These are phyloP conservation scores for Xerocomus brunneocitrinus DNA, from an alignment of 768 basidiomycete genomes.

Conservation along the genomic window DNA sequence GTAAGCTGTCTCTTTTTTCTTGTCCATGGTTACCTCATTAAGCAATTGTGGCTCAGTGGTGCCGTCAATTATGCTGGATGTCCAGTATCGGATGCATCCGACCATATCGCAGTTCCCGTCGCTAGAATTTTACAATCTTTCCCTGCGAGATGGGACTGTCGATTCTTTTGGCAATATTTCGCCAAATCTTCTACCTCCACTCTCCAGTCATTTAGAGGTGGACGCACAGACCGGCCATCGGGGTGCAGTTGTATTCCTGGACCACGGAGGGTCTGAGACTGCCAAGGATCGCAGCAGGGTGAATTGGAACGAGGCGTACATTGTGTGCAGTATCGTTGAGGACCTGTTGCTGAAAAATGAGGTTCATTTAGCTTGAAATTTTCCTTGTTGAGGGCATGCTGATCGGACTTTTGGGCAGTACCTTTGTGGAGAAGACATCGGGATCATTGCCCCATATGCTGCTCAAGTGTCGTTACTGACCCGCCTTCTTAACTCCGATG, in stretches of 20 bases:
- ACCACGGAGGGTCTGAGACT: constrained; percentile 70
- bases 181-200: constrained; percentile 56
- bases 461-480: constrained; percentile 78
- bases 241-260: constrained; percentile 73
- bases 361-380: constrained; percentile 38
- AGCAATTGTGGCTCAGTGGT: constrained; percentile 44
- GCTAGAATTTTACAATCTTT: constrained; percentile 71
- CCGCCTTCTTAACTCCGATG: constrained; percentile 58
- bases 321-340: constrained; percentile 76
- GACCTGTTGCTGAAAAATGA: constrained; percentile 75
- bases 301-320: constrained; percentile 73
- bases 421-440: constrained; percentile 72
- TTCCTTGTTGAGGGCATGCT: background rate
- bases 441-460: constrained; percentile 88
- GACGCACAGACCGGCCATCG: constrained; percentile 37
- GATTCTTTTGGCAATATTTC: constrained; percentile 43
- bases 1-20: constrained; percentile 42
- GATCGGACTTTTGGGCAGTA: constrained; percentile 34
- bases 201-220: constrained; percentile 46
- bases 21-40: constrained; percentile 1
- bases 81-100: constrained; percentile 97
- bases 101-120: constrained; percentile 84
- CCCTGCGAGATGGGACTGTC: constrained; percentile 72
- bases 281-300: constrained; percentile 66
- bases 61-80: constrained; percentile 89